Evolutionary conservation across 495 filamentous ascomycete species (phyloP).

Genomic region (Aspergillus cavernicola): DNA sequence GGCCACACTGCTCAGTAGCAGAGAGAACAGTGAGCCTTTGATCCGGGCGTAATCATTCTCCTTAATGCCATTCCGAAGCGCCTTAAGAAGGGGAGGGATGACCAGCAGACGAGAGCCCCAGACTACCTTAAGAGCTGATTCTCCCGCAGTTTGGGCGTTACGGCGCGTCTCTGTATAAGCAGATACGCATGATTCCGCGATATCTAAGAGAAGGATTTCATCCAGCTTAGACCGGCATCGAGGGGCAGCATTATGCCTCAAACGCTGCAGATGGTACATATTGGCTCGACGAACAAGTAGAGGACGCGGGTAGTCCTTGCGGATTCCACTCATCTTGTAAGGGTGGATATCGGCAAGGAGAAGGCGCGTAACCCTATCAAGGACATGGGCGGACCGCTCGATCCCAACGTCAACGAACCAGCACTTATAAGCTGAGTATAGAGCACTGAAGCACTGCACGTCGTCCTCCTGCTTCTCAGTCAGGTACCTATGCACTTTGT

Average conservation of each 20-base stretch:
- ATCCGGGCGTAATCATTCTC: constrained; percentile 81
- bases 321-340: constrained; percentile 88
- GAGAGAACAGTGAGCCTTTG: constrained; percentile 87
- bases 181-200: constrained; percentile 89
- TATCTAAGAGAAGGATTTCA: constrained; percentile 75
- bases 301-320: constrained; percentile 89
- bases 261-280: constrained; percentile 88
- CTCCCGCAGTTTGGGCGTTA: constrained; percentile 85
- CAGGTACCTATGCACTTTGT: constrained; percentile 80
- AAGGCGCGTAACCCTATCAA: constrained; percentile 81
- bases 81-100: constrained; percentile 78
- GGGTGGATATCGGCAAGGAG: constrained; percentile 80
- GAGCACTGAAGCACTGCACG: constrained; percentile 85
- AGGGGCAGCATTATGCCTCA: constrained; percentile 87
- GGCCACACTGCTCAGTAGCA: constrained; percentile 84
- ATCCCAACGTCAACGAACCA: constrained; percentile 98
- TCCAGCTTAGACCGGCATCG: constrained; percentile 81
- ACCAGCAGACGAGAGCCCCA: constrained; percentile 82
- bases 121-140: constrained; percentile 90
- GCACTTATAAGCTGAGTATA: constrained; percentile 89
- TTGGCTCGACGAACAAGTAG: constrained; percentile 84
- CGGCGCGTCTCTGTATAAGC: constrained; percentile 91
- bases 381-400: constrained; percentile 87
- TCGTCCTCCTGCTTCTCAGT: constrained; percentile 87
- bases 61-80: constrained; percentile 76